These are phyloP conservation scores for Amanita rimosa DNA, from an alignment of 768 basidiomycete species.

Conservation along the genomic window DNA sequence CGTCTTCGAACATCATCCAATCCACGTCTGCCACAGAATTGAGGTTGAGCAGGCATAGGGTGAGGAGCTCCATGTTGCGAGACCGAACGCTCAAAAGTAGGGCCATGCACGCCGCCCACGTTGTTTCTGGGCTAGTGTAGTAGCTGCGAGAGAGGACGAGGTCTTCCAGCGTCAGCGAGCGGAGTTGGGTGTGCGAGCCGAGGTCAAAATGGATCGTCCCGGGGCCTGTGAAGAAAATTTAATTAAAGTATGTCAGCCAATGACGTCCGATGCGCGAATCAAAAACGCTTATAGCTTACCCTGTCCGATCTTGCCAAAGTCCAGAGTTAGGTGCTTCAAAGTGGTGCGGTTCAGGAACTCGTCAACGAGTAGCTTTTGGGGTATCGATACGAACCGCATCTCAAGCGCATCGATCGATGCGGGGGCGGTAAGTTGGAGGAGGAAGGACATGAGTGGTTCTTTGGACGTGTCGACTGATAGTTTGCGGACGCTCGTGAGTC, in stretches of 20 bases:
- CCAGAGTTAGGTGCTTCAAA: conserved; percentile 2
- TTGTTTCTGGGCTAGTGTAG: neutral
- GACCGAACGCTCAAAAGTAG: conserved; percentile 2
- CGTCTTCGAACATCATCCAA: conserved; percentile 1
- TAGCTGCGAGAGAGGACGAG: neutral
- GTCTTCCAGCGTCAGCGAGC: conserved; percentile 1
- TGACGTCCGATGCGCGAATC: neutral
- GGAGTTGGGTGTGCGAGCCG: conserved; percentile 1
- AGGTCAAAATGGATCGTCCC: neutral
- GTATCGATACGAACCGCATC: neutral
- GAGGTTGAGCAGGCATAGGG: neutral
- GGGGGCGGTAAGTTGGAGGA: neutral
- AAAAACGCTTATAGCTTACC: neutral
- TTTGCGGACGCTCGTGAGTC: neutral
- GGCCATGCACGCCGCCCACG: neutral
- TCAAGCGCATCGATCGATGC: neutral
- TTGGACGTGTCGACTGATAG: neutral
- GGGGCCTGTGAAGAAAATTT: neutral
- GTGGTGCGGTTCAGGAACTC: neutral
- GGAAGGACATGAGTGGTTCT: neutral
- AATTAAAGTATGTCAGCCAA: neutral
- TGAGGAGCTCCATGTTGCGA: neutral
- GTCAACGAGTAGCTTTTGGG: neutral
- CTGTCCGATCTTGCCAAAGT: conserved; percentile 1
- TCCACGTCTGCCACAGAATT: neutral